These are phyloP conservation scores for Potentilla sterilis DNA, from an alignment of 306 rosid genomes.

Conservation along the genomic window DNA sequence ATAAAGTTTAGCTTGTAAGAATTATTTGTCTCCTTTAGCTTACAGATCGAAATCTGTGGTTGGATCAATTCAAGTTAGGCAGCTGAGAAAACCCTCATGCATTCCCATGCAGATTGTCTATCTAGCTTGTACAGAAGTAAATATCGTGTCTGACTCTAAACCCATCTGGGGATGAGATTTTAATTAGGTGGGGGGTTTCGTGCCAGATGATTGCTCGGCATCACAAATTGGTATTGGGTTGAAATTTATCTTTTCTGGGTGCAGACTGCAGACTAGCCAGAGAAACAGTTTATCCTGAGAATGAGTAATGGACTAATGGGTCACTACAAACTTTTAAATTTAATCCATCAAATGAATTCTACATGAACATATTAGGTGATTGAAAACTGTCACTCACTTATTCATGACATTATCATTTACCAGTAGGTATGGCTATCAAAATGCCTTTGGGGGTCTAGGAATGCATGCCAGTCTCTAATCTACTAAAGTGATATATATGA, in stretches of 20 bases:
- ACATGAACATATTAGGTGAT: constrained; percentile 1
- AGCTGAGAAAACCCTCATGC: no score
- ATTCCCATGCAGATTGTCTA: no score
- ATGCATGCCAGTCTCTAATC: no score
- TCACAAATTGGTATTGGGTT: not conserved
- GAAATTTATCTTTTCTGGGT: no score
- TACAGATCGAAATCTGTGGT: no score
- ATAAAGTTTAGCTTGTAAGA: no score
- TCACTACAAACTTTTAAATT: not conserved
- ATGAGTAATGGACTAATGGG: no score
- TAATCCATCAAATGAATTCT: not conserved
- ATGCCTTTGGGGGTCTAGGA: not conserved
- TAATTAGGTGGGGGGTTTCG: not conserved
- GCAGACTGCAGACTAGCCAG: not conserved
- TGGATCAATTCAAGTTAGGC: no score
- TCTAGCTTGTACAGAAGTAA: no score
- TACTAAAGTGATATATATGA: not conserved
- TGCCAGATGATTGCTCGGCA: not conserved
- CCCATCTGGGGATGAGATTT: not conserved
- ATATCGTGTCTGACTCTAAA: not conserved
- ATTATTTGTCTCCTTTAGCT: no score
- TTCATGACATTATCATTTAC: not conserved
- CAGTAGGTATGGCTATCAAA: not conserved
- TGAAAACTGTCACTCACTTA: not conserved
- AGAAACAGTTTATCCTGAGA: no score